Percentiles rank a stretch among this genome's conserved stretches.
These are phyloP conservation scores for Leccinum rimulosum DNA, from an alignment of 768 basidiomycete genomes.

Conservation along the genomic window DNA sequence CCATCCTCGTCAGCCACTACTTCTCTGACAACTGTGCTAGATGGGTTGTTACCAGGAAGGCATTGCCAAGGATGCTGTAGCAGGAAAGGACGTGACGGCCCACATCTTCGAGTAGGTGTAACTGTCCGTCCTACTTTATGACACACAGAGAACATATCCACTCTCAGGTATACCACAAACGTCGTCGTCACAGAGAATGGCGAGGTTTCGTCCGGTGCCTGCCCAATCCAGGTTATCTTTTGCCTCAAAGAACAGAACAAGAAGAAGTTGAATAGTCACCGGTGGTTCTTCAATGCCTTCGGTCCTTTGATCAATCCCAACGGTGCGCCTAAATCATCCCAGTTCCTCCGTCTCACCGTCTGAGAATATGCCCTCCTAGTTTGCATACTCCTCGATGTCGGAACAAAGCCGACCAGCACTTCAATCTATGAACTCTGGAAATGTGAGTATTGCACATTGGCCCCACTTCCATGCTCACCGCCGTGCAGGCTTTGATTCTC, in stretches of 20 bases:
- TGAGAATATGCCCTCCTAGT: constrained; percentile 41
- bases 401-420: constrained; percentile 91
- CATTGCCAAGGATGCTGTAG: constrained; percentile 84
- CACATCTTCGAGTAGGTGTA: constrained; percentile 85
- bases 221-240: constrained; percentile 85
- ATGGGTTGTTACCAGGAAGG: constrained; percentile 91
- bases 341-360: neutral
- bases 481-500: constrained; percentile 66
- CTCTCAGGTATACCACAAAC: constrained; percentile 66
- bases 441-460: constrained; percentile 40
- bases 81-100: constrained; percentile 87
- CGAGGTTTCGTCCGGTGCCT: constrained; percentile 72
- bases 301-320: constrained; percentile 85
- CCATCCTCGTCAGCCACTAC: neutral
- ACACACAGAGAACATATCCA: neutral
- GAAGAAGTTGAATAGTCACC: constrained; percentile 93
- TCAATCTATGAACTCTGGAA: constrained; percentile 98
- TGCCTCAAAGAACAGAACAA: constrained; percentile 95
- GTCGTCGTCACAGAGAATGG: constrained; percentile 77
- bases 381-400: constrained; percentile 90
- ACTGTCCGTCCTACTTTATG: neutral
- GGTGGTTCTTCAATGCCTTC: constrained; percentile 98
- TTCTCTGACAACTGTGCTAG: constrained; percentile 32
- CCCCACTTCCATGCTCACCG: constrained; percentile 2
- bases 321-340: constrained; percentile 39